Conservation (phyloP, 1,284 basidiomycete species). For the Apiotrichum domesticum region DNA sequence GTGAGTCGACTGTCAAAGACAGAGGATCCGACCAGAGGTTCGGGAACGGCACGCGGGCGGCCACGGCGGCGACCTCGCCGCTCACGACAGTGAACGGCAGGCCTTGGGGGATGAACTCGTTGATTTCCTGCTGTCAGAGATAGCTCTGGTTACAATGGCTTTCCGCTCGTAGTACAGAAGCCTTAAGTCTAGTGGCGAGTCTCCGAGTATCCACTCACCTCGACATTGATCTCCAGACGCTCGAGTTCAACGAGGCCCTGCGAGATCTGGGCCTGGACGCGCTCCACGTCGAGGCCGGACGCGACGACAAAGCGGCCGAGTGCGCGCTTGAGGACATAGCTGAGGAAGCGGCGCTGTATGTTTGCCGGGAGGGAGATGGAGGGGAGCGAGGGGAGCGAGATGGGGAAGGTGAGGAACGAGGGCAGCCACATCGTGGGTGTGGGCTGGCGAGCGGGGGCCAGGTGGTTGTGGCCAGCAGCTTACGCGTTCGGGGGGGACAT, state of each 20-base stretch:
- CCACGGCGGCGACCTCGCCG: slow-evolving; percentile 66
- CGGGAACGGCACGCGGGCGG: slow-evolving; percentile 53
- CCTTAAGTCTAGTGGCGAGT: too few relatives aligned
- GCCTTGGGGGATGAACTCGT: slow-evolving; percentile 57
- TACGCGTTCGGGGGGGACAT: too few relatives aligned
- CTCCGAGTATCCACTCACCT: slow-evolving; percentile 51
- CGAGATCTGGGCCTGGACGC: slow-evolving; percentile 87
- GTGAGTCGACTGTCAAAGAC: slow-evolving; percentile 54
- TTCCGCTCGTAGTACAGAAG: too few relatives aligned
- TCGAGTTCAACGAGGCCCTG: slow-evolving; percentile 80
- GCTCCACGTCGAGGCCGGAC: slow-evolving; percentile 75
- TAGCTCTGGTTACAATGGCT: slow-evolving; percentile 12
- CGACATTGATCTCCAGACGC: slow-evolving; percentile 69
- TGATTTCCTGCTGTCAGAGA: slow-evolving; percentile 61
- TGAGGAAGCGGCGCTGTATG: slow-evolving; percentile 82
- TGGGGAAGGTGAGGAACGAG: slow-evolving; percentile 32
- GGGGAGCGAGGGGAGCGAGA: slow-evolving; percentile 31
- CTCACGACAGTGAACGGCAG: slow-evolving; percentile 64
- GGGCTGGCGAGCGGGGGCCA: too few relatives aligned
- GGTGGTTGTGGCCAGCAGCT: too few relatives aligned
- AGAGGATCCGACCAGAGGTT: slow-evolving; percentile 44
- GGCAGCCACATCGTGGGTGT: slow-evolving; percentile 33
- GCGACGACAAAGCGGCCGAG: slow-evolving; percentile 81
- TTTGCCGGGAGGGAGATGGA: slow-evolving; percentile 62
- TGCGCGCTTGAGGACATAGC: slow-evolving; percentile 75